Base-by-base conservation (phyloP, 805 yeast genomes). In the Schwanniomyces pseudopolymorphus region DNA sequence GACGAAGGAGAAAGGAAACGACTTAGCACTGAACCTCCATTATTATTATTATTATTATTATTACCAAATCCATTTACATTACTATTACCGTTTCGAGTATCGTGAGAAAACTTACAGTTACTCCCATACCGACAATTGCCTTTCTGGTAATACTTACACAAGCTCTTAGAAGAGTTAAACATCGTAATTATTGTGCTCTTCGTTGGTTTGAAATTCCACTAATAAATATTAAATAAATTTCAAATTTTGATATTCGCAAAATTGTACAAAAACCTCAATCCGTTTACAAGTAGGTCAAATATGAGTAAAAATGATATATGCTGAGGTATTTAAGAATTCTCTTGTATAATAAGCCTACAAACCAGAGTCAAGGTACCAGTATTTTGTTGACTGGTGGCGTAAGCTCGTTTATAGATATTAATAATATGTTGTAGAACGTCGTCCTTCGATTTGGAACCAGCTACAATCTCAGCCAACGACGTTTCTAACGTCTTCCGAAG, bases 401-500 rank as follows among this genome's bases (percentile, higher is more conserved):
- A 87, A 0, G 88, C 91, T 38, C 54, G 55, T 78, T 77, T 69
- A 59, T 87, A 89, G 58, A 81, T 68, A 25, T 64, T 63, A 8
- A 85, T 60, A 39, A 84, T 78, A 53, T 81, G 82, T 3, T 63
- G 58, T 2, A 84, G 57, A 0, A 89, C 94, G 10, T 70, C 74
- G 2, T 69, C 69, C 54, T 79, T 81, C 1, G 78, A 61, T 27
- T 72, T 67, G 4, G 57, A 53, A 0, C 97, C 97, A 0, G 77
- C 75, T 44, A 91, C 86, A 3, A 94, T 87, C 33, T 75, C 74
- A 45, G 72, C 78, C 57, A 94, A 70, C 41, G 81, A 78, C 13
- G 62, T 68, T 59, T 94, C 99, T 62, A 94, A 70, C 37, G 80
- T 81, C 44, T 85, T 83, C 45, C 99, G 72, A 49, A 94, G 66